A percentile compares a stretch with the other conserved stretches of the same genome.
Evolutionary conservation across 805 yeast species (phyloP).

Genomic region (Maudiozyma serrabonitensis): DNA sequence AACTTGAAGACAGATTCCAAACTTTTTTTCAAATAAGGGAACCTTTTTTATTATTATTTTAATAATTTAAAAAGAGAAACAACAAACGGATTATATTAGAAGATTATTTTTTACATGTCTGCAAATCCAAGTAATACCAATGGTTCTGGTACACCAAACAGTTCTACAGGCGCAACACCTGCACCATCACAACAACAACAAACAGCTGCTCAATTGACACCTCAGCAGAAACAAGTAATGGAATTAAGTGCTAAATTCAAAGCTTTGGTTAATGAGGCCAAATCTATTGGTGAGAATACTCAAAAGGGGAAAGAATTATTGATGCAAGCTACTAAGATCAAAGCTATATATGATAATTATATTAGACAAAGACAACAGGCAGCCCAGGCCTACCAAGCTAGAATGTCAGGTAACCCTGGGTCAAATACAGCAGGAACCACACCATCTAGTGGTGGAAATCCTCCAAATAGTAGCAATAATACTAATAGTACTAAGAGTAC

Average conservation of each 20-base stretch:
- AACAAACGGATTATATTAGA: no score
- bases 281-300: slow-evolving; percentile 48
- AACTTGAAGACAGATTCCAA: no score
- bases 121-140: not conserved
- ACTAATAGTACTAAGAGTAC: slow-evolving; percentile 5
- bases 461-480: not conserved
- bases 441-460: not conserved
- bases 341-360: slow-evolving; percentile 47
- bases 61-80: no score
- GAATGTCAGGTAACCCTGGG: not conserved
- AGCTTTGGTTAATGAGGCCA: slow-evolving; percentile 51
- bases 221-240: slow-evolving; percentile 30
- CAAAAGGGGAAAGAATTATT: slow-evolving; percentile 55
- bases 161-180: not conserved
- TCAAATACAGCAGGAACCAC: no score
- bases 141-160: not conserved
- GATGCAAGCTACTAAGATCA: slow-evolving; percentile 53
- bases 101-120: not conserved
- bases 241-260: slow-evolving; percentile 52
- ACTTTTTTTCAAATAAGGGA: no score
- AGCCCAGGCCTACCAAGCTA: slow-evolving; percentile 5
- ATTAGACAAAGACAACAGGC: slow-evolving; percentile 31
- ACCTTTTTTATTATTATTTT: no score
- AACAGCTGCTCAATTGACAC: not conserved
- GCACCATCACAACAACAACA: not conserved